These are phyloP conservation scores for Acanthamoeba rhysodes DNA, from an alignment of 208 protist species.

Conservation along the genomic window DNA sequence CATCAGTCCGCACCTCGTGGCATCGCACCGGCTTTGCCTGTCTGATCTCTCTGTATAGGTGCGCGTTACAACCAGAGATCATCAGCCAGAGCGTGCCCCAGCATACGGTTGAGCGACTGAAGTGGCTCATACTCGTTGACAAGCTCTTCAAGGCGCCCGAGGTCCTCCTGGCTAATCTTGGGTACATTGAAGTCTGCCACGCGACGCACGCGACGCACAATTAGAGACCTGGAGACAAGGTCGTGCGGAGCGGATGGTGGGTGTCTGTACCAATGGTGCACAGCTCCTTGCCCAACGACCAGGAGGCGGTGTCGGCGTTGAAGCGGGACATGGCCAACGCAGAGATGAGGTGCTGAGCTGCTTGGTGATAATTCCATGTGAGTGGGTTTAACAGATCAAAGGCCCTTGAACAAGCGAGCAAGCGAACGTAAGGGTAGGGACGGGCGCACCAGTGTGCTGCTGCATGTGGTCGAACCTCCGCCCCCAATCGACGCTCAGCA, in stretches of 20 bases:
- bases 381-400: not conserved
- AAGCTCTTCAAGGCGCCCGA: not conserved
- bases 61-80: not conserved
- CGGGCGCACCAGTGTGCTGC: constrained; percentile 89
- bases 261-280: constrained; percentile 27
- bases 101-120: not conserved
- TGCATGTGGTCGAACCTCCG: constrained; percentile 95
- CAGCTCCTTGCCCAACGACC: constrained; percentile 87
- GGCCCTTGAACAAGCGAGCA: not conserved
- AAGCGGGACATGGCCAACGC: constrained; percentile 90
- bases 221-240: not conserved
- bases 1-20: constrained; percentile 14
- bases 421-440: not conserved
- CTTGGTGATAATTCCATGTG: not conserved
- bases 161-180: not conserved
- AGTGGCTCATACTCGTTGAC: constrained; percentile 19
- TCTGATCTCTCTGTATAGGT: not conserved
- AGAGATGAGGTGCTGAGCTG: constrained; percentile 93
- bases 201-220: no score
- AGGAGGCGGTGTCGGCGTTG: constrained; percentile 91
- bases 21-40: not conserved
- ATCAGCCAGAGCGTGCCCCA: not conserved
- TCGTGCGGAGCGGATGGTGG: not conserved
- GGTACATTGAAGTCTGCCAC: not conserved
- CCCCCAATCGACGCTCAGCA: constrained; percentile 90